Percentiles rank a stretch among this genome's conserved stretches.
Evolutionary conservation across 2,329 filamentous ascomycete genomes (phyloP).

Genomic region (Sporothrix phasma): DNA sequence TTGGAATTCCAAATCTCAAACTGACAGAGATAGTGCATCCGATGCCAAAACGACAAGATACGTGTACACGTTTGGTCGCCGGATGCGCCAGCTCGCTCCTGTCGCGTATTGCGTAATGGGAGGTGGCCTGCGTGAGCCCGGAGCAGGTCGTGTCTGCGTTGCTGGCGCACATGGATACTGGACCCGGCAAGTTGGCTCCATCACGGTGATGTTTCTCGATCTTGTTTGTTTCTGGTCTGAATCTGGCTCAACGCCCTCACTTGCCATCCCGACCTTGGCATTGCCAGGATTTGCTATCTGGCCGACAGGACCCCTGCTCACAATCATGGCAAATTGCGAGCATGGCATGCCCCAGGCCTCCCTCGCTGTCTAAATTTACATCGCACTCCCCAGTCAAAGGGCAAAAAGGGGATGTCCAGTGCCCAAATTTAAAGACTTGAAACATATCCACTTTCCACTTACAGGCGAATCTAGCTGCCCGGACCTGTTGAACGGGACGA

Average conservation of each 20-base stretch:
- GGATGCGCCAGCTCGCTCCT: too few relatives aligned
- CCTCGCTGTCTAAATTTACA: too few relatives aligned
- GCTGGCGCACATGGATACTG: background rate
- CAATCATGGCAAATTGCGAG: too few relatives aligned
- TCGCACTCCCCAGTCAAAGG: background rate
- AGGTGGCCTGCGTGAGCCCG: conserved; percentile 1
- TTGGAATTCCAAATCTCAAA: conserved; percentile 2
- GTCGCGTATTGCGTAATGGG: background rate
- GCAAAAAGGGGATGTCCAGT: too few relatives aligned
- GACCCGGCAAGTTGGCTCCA: too few relatives aligned
- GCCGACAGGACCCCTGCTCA: background rate
- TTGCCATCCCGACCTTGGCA: too few relatives aligned
- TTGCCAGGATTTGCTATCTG: too few relatives aligned
- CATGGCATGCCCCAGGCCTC: background rate
- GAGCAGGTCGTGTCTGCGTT: background rate
- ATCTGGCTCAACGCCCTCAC: too few relatives aligned
- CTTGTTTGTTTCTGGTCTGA: background rate
- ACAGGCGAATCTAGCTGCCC: background rate
- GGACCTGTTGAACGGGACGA: too few relatives aligned
- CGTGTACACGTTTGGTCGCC: too few relatives aligned
- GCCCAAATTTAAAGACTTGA: conserved; percentile 4
- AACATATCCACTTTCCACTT: conserved; percentile 1
- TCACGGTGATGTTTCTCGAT: too few relatives aligned
- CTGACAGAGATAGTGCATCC: background rate
- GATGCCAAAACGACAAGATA: background rate